Base-by-base conservation (phyloP, 2,329 filamentous ascomycete species). In the Dissoconium aciculare region DNA sequence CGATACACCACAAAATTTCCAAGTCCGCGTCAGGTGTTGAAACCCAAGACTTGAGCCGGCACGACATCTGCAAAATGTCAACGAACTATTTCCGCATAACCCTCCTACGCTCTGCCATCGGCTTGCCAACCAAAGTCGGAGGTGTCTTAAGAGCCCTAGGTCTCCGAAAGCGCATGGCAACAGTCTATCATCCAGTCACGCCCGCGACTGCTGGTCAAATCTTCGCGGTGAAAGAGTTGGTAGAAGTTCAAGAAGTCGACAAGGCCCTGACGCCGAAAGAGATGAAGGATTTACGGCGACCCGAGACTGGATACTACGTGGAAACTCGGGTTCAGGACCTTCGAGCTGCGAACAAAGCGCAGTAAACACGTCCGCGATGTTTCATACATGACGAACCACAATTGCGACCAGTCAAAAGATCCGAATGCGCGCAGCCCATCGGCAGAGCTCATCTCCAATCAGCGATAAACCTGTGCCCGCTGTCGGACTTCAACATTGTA, bases 201-300 rank as follows among this genome's bases (percentile, higher is more conserved):
- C 72, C 75, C 25, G 74, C 83, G 44, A 74, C 82, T 39, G 85
- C 85, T 6, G 85, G 85, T 52, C 83, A 91, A 63, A 82, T 94
- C 50, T 78, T 94, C 66, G 78, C 78, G 57, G 83, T 94, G 46
- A 94, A 94, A 64, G 85, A 94, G 60, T 64, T 94, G 40, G 81
- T 94, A 27, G 66, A 71, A 32, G 83, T 93, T 19, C 64, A 74
- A 43, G 84, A 92, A 60, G 82, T 91, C 26, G 72, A 75, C 17
- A 54, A 59, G 38, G 55, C 67, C 17, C 53, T 82, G 57, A 75
- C 66, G 5, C 70, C 72, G 51, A 57, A 60, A 33, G 71, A 92
- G 62, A 66, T 92, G 49, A 74, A 73, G 59, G 69, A 66, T 30
- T 64, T 70, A 58, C 62, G 85, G 55, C 73, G 67, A 55, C 83